Percentiles rank a stretch among this genome's conserved stretches.
These are phyloP conservation scores for Ogataea degrootiae DNA, from an alignment of 805 yeast genomes.

Conservation along the genomic window DNA sequence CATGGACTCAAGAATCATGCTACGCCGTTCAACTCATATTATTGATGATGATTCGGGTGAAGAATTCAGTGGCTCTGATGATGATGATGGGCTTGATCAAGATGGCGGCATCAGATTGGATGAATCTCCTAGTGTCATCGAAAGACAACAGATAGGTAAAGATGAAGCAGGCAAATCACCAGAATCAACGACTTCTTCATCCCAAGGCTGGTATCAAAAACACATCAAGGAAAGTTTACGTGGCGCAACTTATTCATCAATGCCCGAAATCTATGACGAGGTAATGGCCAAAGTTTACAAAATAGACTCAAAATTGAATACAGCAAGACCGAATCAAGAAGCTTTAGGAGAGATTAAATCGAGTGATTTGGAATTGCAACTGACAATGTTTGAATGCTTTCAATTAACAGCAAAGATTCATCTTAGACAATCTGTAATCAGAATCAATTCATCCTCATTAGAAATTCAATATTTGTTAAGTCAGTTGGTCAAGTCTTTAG, in stretches of 20 bases:
- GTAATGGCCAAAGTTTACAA: slow-evolving; percentile 33
- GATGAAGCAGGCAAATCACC: slow-evolving; percentile 12
- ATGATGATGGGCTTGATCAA: slow-evolving; percentile 2
- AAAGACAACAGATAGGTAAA: neutral
- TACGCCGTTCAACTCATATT: slow-evolving; percentile 10
- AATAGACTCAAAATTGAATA: slow-evolving; percentile 46
- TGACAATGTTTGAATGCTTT: slow-evolving; percentile 66
- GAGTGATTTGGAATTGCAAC: slow-evolving; percentile 57
- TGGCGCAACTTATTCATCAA: slow-evolving; percentile 16
- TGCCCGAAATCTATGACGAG: slow-evolving; percentile 32
- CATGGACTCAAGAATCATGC: slow-evolving; percentile 41
- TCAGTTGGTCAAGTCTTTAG: slow-evolving; percentile 53
- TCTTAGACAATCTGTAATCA: slow-evolving; percentile 59
- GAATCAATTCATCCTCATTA: slow-evolving; percentile 54
- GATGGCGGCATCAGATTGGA: slow-evolving; percentile 2
- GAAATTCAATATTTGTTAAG: slow-evolving; percentile 57
- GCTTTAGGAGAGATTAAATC: slow-evolving; percentile 36
- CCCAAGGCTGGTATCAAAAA: slow-evolving; percentile 13
- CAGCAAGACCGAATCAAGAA: slow-evolving; percentile 46
- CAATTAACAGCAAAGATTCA: slow-evolving; percentile 66
- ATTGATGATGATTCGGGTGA: slow-evolving; percentile 8
- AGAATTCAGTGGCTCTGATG: neutral
- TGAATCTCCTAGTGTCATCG: slow-evolving; percentile 4
- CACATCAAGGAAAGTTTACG: slow-evolving; percentile 13
- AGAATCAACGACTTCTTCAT: slow-evolving; percentile 18